Base-by-base conservation (phyloP, 1,284 basidiomycete genomes). In the Tilletiopsis washingtonensis region DNA sequence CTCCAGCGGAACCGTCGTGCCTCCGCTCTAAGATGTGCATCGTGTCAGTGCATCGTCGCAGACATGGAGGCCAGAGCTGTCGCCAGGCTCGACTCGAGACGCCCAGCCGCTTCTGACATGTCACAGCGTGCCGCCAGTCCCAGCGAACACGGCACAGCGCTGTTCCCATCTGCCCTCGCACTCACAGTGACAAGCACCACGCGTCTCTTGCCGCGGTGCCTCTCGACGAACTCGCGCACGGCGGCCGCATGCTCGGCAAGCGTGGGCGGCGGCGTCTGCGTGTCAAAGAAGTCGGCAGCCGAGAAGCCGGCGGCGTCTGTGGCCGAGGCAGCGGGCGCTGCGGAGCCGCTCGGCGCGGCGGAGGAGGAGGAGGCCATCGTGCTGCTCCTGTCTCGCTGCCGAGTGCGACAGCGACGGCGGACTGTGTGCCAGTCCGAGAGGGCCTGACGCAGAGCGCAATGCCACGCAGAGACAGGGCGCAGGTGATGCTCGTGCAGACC, bases 141-240 rank as follows among this genome's bases (percentile, higher is more conserved):
- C 23, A 36, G 9, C 7, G 20, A 14, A 42, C 2, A 19, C 26
- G 27, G 17, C 9, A 9, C 14, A n/a, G 27, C 27, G 9, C 14
- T 46, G 25, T n/a, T n/a, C n/a, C n/a, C n/a, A n/a, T n/a, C n/a
- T n/a, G n/a, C n/a, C n/a, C n/a, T n/a, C n/a, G 24, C 19, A 77
- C 87, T 75, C 73, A 94, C 91, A 49, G 93, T 97, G 46, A 98
- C 88, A 29, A 98, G 80, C 15, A 91, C 93, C 37, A 97, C 86
- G 57, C 84, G 81, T 15, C 82, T 81, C 29, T 79, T 75, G 25
- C 78, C 76, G 24, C 75, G 76, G 62, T 89, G 86, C 68, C 78
- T 78, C 45, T 80, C 73, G n/a, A 94, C 79, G 64, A 94, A 98
- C 0, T 58, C 54, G 25, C 52, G 46, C 2, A 60, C 61, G 20